Evolutionary conservation across 2,329 filamentous ascomycete genomes (phyloP).

Genomic region (Blumeria graminis): DNA sequence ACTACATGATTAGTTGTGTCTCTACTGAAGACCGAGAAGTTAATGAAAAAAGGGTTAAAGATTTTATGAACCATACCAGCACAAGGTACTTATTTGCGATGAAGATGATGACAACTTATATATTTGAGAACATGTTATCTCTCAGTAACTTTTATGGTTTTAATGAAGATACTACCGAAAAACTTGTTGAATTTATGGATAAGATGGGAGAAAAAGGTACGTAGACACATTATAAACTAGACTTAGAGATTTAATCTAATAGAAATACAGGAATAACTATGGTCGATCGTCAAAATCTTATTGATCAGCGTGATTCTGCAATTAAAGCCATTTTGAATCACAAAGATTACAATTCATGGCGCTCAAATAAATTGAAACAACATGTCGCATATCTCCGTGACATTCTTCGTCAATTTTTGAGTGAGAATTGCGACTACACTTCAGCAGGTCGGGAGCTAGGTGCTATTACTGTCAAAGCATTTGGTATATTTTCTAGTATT

Average conservation of each 20-base stretch:
- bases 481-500: conserved; percentile 20
- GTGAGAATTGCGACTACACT: conserved; percentile 15
- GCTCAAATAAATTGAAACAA: conserved; percentile 4
- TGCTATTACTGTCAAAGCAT: conserved; percentile 7
- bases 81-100: conserved; percentile 17
- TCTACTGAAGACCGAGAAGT: conserved; percentile 13
- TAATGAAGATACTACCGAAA: conserved; percentile 9
- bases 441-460: conserved; percentile 20
- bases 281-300: conserved; percentile 14
- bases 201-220: conserved; percentile 12
- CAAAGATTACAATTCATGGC: conserved; percentile 13
- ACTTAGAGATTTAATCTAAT: not conserved
- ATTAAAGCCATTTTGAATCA: conserved; percentile 18
- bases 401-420: conserved; percentile 21
- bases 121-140: conserved; percentile 16
- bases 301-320: conserved; percentile 17
- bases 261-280: conserved; percentile 6
- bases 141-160: conserved; percentile 16
- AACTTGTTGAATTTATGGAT: conserved; percentile 8
- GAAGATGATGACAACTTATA: conserved; percentile 17
- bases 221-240: not conserved
- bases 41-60: conserved; percentile 13
- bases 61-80: conserved; percentile 14
- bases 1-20: conserved; percentile 16
- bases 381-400: conserved; percentile 17